A percentile compares a stretch with the other conserved stretches of the same genome.
Conservation (phyloP, 768 basidiomycete species). For the Pleurotus tuoliensis region DNA sequence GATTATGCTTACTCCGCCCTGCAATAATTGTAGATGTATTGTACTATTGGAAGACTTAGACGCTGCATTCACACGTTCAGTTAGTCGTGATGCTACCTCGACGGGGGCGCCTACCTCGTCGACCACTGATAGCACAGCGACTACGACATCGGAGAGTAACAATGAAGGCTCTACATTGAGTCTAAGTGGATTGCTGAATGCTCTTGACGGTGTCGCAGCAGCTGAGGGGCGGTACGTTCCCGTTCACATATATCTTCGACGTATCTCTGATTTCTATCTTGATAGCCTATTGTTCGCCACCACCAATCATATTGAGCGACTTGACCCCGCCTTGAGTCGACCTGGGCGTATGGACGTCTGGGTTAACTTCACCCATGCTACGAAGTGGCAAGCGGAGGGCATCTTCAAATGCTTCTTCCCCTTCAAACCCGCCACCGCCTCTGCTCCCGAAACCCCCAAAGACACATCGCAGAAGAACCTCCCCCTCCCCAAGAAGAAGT, state of each 20-base stretch:
- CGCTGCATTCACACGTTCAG: conserved; percentile 85
- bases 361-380: conserved; percentile 88
- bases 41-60: conserved; percentile 92
- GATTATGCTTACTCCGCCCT: neutral
- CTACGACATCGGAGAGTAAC: conserved; percentile 37
- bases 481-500: conserved; percentile 64
- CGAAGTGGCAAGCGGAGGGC: conserved; percentile 90
- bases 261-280: conserved; percentile 11
- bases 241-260: neutral
- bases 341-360: conserved; percentile 92
- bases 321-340: conserved; percentile 84
- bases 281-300: conserved; percentile 81
- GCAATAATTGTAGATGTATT: conserved; percentile 61
- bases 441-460: conserved; percentile 17
- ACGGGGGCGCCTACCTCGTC: conserved; percentile 61
- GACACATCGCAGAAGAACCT: conserved; percentile 65
- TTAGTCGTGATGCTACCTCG: conserved; percentile 76
- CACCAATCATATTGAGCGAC: conserved; percentile 90
- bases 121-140: conserved; percentile 26
- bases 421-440: conserved; percentile 38
- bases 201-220: conserved; percentile 81
- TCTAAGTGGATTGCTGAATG: conserved; percentile 82
- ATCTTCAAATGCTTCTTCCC: conserved; percentile 97
- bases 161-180: conserved; percentile 80
- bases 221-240: conserved; percentile 76